Evolutionary conservation across 2,329 filamentous ascomycete species (phyloP), one percentile per base, ranked within the genome.

Genomic region (Colletotrichum sansevieriae): DNA sequence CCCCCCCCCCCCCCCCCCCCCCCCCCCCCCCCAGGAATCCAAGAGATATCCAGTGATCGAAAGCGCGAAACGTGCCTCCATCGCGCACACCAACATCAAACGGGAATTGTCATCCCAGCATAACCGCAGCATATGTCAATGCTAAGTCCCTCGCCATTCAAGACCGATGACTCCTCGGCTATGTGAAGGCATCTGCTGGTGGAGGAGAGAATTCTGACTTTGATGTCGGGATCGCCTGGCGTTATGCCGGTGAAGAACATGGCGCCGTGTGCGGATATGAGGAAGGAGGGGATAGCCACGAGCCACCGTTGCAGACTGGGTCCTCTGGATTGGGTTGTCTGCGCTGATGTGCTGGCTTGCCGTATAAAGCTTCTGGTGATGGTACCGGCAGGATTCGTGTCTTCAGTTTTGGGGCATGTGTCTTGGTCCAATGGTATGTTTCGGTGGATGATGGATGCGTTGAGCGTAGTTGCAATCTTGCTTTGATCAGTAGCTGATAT

Each of bases 101-200:
- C 18, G 29, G 43, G 2, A 49, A 15, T 22, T 59, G 56, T 41
- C 22, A 59, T 13, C 56, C 22, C 56, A 47, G n/a, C 41, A 59
- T 46, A 3, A 47, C 43, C 43, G 41, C 56, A 33, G 56, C 43
- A 37, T 35, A 59, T 1, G 56, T 47, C 22, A 44, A 29, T 10
- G 56, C 41, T 22, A 59, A 59, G 18, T 59, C 35, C 41, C 56
- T 4, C 18, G 56, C 47, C 41, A n/a, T 35, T 25, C 56, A 59
- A 10, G 8, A 43, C 25, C 9, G 22, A 37, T 46, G 41, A 13
- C 43, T 46, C 11, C 20, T 15, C 18, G 18, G 18, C 18, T 18
- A 18, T 18, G 18, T 18, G 18, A 18, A 18, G 18, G 18, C 18
- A 18, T 18, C 18, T 18, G 18, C 18, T 18, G 18, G 18, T 18